Percentiles rank a stretch among this genome's conserved stretches.
Conservation (phyloP, 164 flowering plant genomes). For the Nymphaea thermarum region DNA sequence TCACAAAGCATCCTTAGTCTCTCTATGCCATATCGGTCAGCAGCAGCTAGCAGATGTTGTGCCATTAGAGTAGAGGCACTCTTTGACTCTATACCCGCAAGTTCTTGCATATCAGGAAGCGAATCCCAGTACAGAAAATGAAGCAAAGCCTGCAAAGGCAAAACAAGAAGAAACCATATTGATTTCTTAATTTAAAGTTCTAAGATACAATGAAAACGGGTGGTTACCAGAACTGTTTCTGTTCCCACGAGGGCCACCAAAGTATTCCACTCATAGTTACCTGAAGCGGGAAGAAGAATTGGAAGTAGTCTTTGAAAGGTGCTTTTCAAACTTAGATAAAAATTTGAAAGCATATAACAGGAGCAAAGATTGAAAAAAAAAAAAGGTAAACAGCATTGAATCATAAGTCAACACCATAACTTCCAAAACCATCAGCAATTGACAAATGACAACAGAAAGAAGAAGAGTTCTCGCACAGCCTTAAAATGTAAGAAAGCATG, state of each 20-base stretch:
- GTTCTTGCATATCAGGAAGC: constrained; percentile 75
- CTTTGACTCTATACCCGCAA: constrained; percentile 58
- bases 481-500: too few species aligned
- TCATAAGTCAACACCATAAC: not conserved
- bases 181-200: not conserved
- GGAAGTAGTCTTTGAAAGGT: not conserved
- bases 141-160: constrained; percentile 52
- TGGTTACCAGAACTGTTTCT: not conserved
- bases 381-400: not conserved
- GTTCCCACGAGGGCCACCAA: not conserved
- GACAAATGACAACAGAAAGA: not conserved
- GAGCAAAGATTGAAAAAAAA: not conserved
- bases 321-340: not conserved
- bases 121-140: constrained; percentile 86
- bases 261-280: not conserved
- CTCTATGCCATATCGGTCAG: constrained; percentile 89
- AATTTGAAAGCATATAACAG: not conserved
- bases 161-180: not conserved
- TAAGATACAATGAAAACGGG: not conserved
- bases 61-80: constrained; percentile 83
- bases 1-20: constrained; percentile 85
- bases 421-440: not conserved
- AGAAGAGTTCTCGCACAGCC: too few species aligned
- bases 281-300: not conserved
- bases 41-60: constrained; percentile 95